Evolutionary conservation across 1,284 basidiomycete species (phyloP).

Genomic region (Vanrija pseudolonga): DNA sequence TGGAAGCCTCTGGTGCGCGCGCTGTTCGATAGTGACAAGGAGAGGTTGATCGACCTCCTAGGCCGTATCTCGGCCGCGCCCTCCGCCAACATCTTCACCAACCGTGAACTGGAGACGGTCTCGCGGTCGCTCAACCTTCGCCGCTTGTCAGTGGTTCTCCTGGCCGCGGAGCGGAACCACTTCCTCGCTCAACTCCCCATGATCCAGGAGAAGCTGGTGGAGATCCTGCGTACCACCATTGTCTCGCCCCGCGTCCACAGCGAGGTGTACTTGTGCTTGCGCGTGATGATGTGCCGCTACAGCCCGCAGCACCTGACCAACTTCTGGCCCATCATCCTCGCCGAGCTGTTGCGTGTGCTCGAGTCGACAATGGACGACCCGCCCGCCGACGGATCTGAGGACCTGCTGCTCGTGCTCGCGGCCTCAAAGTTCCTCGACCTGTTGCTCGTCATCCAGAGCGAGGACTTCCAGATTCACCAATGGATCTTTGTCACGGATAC

Average conservation of each 20-base stretch:
- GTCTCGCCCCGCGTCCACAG: slow-evolving; percentile 81
- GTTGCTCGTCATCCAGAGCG: slow-evolving; percentile 83
- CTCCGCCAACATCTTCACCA: slow-evolving; percentile 94
- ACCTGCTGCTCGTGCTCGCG: slow-evolving; percentile 73
- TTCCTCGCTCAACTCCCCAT: slow-evolving; percentile 84
- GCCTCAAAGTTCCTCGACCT: slow-evolving; percentile 93
- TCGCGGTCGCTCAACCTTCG: slow-evolving; percentile 84
- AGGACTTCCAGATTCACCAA: slow-evolving; percentile 98
- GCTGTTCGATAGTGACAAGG: slow-evolving; percentile 81
- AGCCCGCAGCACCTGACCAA: slow-evolving; percentile 86
- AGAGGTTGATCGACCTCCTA: slow-evolving; percentile 80
- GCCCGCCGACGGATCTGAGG: slow-evolving; percentile 70
- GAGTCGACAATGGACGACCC: slow-evolving; percentile 52
- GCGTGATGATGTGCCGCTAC: slow-evolving; percentile 87
- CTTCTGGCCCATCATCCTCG: slow-evolving; percentile 94
- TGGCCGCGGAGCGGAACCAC: slow-evolving; percentile 81
- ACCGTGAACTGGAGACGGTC: slow-evolving; percentile 88
- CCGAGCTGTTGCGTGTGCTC: slow-evolving; percentile 71
- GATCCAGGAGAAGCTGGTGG: slow-evolving; percentile 95
- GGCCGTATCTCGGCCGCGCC: slow-evolving; percentile 78
- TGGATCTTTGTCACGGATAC: slow-evolving; percentile 99
- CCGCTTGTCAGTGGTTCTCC: slow-evolving; percentile 77
- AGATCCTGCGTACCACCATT: slow-evolving; percentile 72
- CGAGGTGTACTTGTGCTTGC: slow-evolving; percentile 88
- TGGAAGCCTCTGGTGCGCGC: slow-evolving; percentile 80